phyloP scores from a whole-genome alignment of 257 asterid species.

The Nicotiana obtusifolia region DNA sequence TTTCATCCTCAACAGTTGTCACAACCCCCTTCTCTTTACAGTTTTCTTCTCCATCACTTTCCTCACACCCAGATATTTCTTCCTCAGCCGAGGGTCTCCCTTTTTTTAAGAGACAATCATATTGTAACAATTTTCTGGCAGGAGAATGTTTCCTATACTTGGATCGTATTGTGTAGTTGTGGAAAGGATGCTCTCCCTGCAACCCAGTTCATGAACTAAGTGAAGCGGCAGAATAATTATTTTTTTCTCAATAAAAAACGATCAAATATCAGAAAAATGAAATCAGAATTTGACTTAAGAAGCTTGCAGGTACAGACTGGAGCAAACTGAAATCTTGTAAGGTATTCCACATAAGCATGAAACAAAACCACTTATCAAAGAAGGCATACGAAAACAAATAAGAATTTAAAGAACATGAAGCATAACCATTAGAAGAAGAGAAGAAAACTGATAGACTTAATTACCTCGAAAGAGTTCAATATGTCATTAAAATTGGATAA shows the following conservation, averaged over 20 bases:
- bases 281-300: not conserved
- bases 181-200: conserved; percentile 96
- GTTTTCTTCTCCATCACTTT: conserved; percentile 42
- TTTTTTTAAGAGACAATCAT: conserved; percentile 18
- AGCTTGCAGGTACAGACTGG: not conserved
- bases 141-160: conserved; percentile 55
- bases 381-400: not conserved
- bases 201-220: conserved; percentile 22
- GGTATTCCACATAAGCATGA: not conserved
- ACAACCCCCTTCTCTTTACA: conserved; percentile 26
- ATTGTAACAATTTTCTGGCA: conserved; percentile 24
- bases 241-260: not conserved
- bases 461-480: conserved; percentile 74
- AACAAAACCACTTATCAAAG: not conserved
- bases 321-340: conserved; percentile 1
- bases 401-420: not conserved
- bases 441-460: conserved; percentile 9
- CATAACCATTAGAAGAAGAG: conserved; percentile 5
- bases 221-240: not conserved
- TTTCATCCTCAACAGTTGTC: conserved; percentile 20
- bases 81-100: conserved; percentile 21
- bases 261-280: not conserved
- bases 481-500: conserved; percentile 60
- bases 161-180: conserved; percentile 80
- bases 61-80: conserved; percentile 39